phyloP scores from a whole-genome alignment of 495 filamentous ascomycete genomes.

The Neurospora sp. region DNA sequence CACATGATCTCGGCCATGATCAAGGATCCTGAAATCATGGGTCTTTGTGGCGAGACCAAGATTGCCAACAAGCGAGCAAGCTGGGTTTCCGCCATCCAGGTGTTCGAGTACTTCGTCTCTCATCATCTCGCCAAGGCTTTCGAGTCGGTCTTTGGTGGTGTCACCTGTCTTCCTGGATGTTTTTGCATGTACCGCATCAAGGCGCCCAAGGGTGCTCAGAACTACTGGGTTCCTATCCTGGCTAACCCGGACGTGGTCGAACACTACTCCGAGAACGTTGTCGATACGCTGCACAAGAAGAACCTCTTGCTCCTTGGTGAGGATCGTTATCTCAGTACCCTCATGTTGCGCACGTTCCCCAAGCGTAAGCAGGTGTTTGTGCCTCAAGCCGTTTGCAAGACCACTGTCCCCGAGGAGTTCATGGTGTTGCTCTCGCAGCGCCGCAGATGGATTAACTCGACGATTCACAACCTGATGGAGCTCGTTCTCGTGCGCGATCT shows the following conservation, averaged over 20 bases:
- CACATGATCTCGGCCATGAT: constrained; percentile 99
- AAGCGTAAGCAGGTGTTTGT: constrained; percentile 99
- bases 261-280: constrained; percentile 98
- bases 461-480: constrained; percentile 97
- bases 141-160: constrained; percentile 97
- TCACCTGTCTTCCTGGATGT: constrained; percentile 96
- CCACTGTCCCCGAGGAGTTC: constrained; percentile 88
- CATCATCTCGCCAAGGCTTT: constrained; percentile 96
- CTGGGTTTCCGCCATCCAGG: constrained; percentile 98
- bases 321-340: constrained; percentile 91
- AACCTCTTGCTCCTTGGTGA: constrained; percentile 91
- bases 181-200: constrained; percentile 99
- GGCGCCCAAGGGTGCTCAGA: constrained; percentile 93
- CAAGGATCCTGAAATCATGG: constrained; percentile 98
- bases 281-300: constrained; percentile 98
- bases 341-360: constrained; percentile 98
- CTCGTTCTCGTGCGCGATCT: constrained; percentile 91
- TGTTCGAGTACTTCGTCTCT: constrained; percentile 99
- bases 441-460: constrained; percentile 98
- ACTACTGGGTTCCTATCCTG: constrained; percentile 98
- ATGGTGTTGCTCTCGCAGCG: constrained; percentile 87
- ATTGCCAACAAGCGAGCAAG: constrained; percentile 94
- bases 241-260: constrained; percentile 98
- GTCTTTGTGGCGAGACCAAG: constrained; percentile 94
- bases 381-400: constrained; percentile 97